These are phyloP conservation scores for Pseudogymnoascus destructans DNA, from an alignment of 2,329 filamentous ascomycete genomes.

Conservation along the genomic window DNA sequence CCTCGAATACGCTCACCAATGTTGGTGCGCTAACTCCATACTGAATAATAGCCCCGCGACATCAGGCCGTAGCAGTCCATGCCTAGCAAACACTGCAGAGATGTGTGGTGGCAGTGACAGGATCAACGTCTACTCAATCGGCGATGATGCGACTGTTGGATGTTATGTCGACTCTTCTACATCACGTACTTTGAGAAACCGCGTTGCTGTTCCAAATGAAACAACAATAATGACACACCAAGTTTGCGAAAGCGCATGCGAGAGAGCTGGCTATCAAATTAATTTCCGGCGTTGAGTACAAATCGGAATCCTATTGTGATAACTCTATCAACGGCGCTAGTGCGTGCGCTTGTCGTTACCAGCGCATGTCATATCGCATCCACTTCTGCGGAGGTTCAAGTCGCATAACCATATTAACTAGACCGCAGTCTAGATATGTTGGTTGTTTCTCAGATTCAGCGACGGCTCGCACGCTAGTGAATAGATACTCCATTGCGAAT, in stretches of 20 bases:
- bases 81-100: slow-evolving; percentile 8
- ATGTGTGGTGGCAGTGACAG: slow-evolving; percentile 11
- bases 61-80: slow-evolving; percentile 12
- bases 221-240: background rate
- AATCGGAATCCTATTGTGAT: background rate
- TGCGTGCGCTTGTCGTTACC: no score
- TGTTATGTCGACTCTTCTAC: background rate
- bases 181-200: background rate
- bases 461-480: background rate
- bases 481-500: background rate
- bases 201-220: background rate
- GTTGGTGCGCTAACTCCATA: background rate
- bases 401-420: slow-evolving; percentile 10
- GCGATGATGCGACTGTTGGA: slow-evolving; percentile 1
- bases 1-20: background rate
- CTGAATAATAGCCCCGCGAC: background rate
- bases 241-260: background rate
- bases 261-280: background rate
- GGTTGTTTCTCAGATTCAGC: background rate
- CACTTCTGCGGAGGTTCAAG: slow-evolving; percentile 11
- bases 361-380: no score
- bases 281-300: background rate
- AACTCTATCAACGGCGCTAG: background rate
- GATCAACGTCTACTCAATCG: slow-evolving; percentile 11
- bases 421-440: background rate